Evolutionary conservation across 805 yeast species (phyloP).

Genomic region (Cyberlindnera maclurae): DNA sequence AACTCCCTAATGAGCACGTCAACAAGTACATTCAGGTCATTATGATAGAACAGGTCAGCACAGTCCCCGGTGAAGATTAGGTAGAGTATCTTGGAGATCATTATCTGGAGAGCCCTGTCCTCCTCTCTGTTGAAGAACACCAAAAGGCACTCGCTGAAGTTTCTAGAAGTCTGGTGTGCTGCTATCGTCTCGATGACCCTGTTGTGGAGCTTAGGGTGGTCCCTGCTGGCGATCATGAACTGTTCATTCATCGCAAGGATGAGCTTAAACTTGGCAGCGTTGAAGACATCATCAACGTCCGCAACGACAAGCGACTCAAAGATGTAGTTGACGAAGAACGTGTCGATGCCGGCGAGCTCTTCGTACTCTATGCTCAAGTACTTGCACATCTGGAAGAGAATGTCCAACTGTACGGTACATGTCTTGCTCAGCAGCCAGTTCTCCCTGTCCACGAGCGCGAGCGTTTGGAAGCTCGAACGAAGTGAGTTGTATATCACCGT

Average conservation of each 20-base stretch:
- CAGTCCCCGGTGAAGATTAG: conserved; percentile 55
- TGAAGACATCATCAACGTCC: conserved; percentile 45
- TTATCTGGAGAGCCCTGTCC: conserved; percentile 63
- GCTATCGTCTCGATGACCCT: conserved; percentile 52
- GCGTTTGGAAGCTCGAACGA: conserved; percentile 24
- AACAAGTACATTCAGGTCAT: conserved; percentile 76
- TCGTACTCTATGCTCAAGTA: conserved; percentile 36
- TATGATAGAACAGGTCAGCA: conserved; percentile 64
- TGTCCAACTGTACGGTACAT: conserved; percentile 39
- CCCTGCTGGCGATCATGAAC: conserved; percentile 55
- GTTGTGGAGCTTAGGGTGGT: conserved; percentile 27
- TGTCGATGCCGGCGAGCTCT: conserved; percentile 36
- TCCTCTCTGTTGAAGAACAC: conserved; percentile 71
- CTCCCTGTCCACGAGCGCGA: conserved; percentile 21
- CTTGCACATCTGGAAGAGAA: conserved; percentile 49
- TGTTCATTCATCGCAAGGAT: conserved; percentile 80
- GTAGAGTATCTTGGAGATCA: conserved; percentile 74
- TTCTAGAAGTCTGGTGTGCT: conserved; percentile 35
- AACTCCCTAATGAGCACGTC: conserved; percentile 81
- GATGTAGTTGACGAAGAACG: conserved; percentile 39
- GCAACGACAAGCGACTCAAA: conserved; percentile 40
- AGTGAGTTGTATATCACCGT: conserved; percentile 36
- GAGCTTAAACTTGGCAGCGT: conserved; percentile 62
- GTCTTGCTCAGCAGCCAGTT: conserved; percentile 28
- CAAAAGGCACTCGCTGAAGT: conserved; percentile 63